A percentile compares a stretch with the other conserved stretches of the same genome.
phyloP scores from a whole-genome alignment of 2,329 filamentous ascomycete genomes.

The Alternaria atra region DNA sequence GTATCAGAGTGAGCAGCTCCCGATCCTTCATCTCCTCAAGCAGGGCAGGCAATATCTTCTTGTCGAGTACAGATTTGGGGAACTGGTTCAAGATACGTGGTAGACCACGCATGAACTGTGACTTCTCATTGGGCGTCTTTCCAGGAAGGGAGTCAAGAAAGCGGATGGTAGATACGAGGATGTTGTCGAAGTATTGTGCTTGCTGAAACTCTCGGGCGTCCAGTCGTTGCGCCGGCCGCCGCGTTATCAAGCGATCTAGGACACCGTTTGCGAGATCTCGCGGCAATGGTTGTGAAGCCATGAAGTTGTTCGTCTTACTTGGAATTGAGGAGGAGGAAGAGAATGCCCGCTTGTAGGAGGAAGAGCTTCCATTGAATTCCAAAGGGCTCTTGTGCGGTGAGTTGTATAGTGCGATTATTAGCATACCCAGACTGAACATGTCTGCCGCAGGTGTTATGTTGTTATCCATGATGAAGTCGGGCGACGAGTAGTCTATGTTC shows the following conservation, averaged over 20 bases:
- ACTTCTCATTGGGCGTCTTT: conserved; percentile 90
- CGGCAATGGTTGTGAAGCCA: conserved; percentile 80
- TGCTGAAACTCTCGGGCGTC: conserved; percentile 92
- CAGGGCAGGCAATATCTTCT: conserved; percentile 87
- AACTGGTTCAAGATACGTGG: conserved; percentile 90
- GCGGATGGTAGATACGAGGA: conserved; percentile 93
- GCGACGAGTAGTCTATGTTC: conserved; percentile 91
- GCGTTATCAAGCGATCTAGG: conserved; percentile 84
- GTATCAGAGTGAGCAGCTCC: conserved; percentile 81
- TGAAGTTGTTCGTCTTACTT: conserved; percentile 81
- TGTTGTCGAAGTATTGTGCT: conserved; percentile 96
- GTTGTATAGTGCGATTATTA: conserved; percentile 92
- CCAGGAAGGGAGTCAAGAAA: conserved; percentile 91
- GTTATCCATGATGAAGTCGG: conserved; percentile 92
- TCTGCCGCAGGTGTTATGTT: conserved; percentile 86
- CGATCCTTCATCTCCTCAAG: conserved; percentile 94
- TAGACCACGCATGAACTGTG: conserved; percentile 88
- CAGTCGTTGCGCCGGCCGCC: conserved; percentile 85
- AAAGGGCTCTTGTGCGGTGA: conserved; percentile 90
- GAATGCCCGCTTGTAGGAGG: conserved; percentile 86
- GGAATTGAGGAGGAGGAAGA: conserved; percentile 80
- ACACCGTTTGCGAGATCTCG: conserved; percentile 79
- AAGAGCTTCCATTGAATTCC: conserved; percentile 80
- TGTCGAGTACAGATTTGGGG: conserved; percentile 91
- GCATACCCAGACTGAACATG: conserved; percentile 90